A percentile compares a stretch with the other conserved stretches of the same genome.
Evolutionary conservation across 257 asterid genomes (phyloP).

Genomic region (Solanum bulbocastanum): DNA sequence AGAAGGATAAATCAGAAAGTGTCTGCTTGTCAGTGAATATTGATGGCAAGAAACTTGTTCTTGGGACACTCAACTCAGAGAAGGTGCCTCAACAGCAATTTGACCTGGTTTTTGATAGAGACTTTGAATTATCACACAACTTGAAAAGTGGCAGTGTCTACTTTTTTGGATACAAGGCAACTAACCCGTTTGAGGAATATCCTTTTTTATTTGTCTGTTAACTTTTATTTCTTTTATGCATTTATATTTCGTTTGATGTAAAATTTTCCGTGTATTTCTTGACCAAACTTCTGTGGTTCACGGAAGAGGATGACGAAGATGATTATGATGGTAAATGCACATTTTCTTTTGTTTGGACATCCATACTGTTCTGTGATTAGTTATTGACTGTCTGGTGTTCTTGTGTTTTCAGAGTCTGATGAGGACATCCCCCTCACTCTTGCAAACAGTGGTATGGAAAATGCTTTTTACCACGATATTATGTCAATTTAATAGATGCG

Average conservation of each 20-base stretch:
- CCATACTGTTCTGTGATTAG: neutral
- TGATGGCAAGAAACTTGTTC: constrained; percentile 5
- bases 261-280: neutral
- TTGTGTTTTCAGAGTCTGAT: neutral
- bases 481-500: neutral
- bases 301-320: neutral
- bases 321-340: neutral
- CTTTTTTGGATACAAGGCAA: constrained; percentile 7
- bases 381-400: neutral
- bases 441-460: neutral
- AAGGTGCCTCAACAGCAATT: constrained; percentile 15
- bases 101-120: constrained; percentile 9
- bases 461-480: neutral
- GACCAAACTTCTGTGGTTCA: neutral
- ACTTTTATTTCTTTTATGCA: neutral
- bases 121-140: constrained; percentile 14
- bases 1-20: constrained; percentile 1
- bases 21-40: constrained; percentile 3
- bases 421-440: neutral
- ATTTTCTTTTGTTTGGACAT: neutral
- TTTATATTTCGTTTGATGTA: neutral
- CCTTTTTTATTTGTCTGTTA: neutral
- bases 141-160: constrained; percentile 10
- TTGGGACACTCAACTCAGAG: constrained; percentile 7
- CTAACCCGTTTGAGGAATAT: neutral